phyloP scores from a whole-genome alignment of 805 yeast genomes.

The Candida hungchunana region DNA sequence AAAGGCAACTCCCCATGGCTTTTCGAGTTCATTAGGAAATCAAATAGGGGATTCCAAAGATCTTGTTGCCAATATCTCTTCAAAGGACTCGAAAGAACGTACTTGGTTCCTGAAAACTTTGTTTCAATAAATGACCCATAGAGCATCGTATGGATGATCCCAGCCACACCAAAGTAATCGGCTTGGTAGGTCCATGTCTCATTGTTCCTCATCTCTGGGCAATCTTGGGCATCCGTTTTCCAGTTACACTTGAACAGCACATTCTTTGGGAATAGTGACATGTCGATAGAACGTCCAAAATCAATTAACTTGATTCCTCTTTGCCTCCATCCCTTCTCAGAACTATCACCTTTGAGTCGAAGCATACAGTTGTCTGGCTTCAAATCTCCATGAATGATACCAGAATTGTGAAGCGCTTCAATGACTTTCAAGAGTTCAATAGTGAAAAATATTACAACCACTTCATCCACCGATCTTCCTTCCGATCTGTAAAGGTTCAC shows the following conservation, averaged over 20 bases:
- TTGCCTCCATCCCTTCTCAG: constrained; percentile 25
- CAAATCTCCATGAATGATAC: constrained; percentile 79
- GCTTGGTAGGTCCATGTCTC: constrained; percentile 73
- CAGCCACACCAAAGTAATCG: constrained; percentile 82
- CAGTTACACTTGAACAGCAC: constrained; percentile 57
- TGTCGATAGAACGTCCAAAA: constrained; percentile 77
- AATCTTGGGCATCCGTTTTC: constrained; percentile 63
- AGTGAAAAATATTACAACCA: constrained; percentile 56
- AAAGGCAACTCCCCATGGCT: constrained; percentile 37
- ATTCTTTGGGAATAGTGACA: constrained; percentile 47
- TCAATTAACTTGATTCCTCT: constrained; percentile 67
- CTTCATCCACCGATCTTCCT: constrained; percentile 49
- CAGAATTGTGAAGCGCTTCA: constrained; percentile 56
- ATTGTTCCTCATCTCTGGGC: constrained; percentile 60
- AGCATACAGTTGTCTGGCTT: constrained; percentile 87
- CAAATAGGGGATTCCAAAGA: constrained; percentile 67
- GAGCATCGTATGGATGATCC: constrained; percentile 64
- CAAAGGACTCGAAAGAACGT: constrained; percentile 41
- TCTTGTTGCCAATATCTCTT: constrained; percentile 75
- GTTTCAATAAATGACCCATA: constrained; percentile 64
- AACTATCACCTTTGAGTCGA: constrained; percentile 36
- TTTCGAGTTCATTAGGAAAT: constrained; percentile 57
- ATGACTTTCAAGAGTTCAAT: constrained; percentile 58
- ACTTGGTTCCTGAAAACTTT: constrained; percentile 26
- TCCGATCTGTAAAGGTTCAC: constrained; percentile 45